Evolutionary conservation across 2,329 filamentous ascomycete genomes (phyloP), one percentile per base, ranked within the genome.

Genomic region (Alternaria dauci): DNA sequence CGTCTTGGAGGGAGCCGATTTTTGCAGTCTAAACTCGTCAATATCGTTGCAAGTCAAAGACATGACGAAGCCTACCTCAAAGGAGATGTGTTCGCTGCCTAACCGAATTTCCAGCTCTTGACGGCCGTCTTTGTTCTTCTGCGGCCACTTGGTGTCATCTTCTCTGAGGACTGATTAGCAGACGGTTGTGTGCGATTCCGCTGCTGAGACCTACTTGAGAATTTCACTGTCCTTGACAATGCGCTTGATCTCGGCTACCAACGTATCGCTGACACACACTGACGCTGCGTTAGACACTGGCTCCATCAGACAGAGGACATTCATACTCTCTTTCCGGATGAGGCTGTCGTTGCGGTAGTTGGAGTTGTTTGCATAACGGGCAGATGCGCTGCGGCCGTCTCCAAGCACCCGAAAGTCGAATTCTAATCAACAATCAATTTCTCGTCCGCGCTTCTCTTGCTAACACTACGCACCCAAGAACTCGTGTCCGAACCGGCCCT

Each of bases 321-420:
- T 80, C 93, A 71, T 84, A 97, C 95, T 99, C 84, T 99, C 95
- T 94, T 99, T 99, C 68, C 95, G 91, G 76, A 99, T 99, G 71
- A 99, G 84, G 65, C 94, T 97, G 79, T 99, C 95, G 81, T 99
- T 99, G 75, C 95, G 90, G 82, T 99, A 99, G 82, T 99, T 99
- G 59, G 94, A 98, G 81, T 99, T 99, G 85, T 99, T 99, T 67
- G 95, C 95, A 82, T 99, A 99, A 81, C 95, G 90, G 32, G 94
- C 93, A 53, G 95, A 92, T 8, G 95, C 95, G 77, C 94, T 97
- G 63, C 92, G 89, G 52, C 95, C 95, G 78, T 99, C 95, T 55
- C 93, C 93, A 46, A 98, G 87, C 25, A 93, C 92, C 57, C 94
- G 88, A 75, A 99, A 95, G 79, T 99, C 95, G 79, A 99, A 99